Evolutionary conservation across 2,329 filamentous ascomycete genomes (phyloP), one percentile per base, ranked within the genome.

Genomic region (Monascus ruber): DNA sequence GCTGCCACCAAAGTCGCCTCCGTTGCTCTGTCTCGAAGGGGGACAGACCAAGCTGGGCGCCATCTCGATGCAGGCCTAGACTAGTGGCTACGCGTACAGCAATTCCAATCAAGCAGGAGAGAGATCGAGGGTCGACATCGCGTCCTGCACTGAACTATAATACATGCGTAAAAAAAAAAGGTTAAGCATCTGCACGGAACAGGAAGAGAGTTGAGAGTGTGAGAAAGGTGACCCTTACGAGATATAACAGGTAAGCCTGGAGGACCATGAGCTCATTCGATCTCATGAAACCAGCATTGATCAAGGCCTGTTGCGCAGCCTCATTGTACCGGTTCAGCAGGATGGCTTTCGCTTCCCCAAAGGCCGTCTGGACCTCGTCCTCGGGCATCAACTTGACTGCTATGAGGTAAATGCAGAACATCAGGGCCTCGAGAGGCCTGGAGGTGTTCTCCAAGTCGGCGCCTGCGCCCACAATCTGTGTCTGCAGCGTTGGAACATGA

Each of bases 1-100:
- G 70, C 50, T 76, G 71, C 77, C 76, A 80, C 79, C 79, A 83
- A 17, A 82, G 65, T 5, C 79, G 67, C 33, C 79, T 65, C n/a
- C 78, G 70, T 68, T 83, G 81, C 52, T 83, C 77, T 2, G 73
- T 73, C 49, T 83, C 77, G 47, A 81, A 80, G 0, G 77, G 74
- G 0, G 71, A 65, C 2, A 81, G 62, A 1, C 71, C 71, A 5
- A 78, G 62, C 11, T 61, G 56, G 42, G 72, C 70, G 29, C 76
- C 77, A 42, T 83, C 78, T 8, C 74, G 69, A 43, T 82, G 77
- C 35, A 82, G 66, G 1, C 79, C 79, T 69, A 83, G 78, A 51
- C 79, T 78, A 52, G 81, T 74, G 1, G 77, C 78, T 38, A 83
- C 76, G 17, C 79, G 71, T 28, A 83, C 66, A 4, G 76, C 66